A percentile compares a stretch with the other conserved stretches of the same genome.
phyloP scores from a whole-genome alignment of 2,329 filamentous ascomycete genomes.

The Penicillium italicum region DNA sequence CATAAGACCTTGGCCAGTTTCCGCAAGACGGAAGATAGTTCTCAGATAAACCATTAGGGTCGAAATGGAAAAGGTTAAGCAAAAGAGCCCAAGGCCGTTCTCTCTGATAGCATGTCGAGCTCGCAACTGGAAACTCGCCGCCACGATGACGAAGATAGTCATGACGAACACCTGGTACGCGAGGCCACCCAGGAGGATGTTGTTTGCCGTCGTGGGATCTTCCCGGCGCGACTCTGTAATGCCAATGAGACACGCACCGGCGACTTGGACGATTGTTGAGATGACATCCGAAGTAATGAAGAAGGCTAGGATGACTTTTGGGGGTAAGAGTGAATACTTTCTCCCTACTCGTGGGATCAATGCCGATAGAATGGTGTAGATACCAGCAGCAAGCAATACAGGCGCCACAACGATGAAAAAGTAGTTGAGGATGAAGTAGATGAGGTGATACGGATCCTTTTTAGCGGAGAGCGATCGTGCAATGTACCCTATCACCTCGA shows the following conservation, averaged over 20 bases:
- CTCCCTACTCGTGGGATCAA: conserved; percentile 12
- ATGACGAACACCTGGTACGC: conserved; percentile 1
- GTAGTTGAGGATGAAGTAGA: conserved; percentile 18
- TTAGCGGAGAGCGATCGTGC: conserved; percentile 13
- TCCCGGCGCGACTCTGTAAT: conserved; percentile 9
- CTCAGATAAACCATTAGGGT: conserved; percentile 17
- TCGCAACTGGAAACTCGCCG: neutral
- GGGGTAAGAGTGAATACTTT: conserved; percentile 10
- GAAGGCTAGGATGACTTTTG: conserved; percentile 10
- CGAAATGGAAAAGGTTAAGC: conserved; percentile 8
- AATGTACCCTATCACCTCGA: conserved; percentile 17
- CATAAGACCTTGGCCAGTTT: conserved; percentile 12
- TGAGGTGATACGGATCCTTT: conserved; percentile 13
- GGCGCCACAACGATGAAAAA: conserved; percentile 18
- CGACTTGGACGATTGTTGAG: conserved; percentile 18
- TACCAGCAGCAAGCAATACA: conserved; percentile 13
- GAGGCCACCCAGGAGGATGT: neutral
- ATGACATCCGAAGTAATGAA: conserved; percentile 18
- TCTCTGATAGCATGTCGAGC: neutral
- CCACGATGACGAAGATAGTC: neutral
- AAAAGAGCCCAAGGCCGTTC: neutral
- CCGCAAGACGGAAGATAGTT: conserved; percentile 16
- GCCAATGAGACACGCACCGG: conserved; percentile 10
- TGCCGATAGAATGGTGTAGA: conserved; percentile 16
- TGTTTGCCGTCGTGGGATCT: neutral